Conservation (phyloP, 1,284 basidiomycete genomes). For the Schizophyllum amplum region DNA sequence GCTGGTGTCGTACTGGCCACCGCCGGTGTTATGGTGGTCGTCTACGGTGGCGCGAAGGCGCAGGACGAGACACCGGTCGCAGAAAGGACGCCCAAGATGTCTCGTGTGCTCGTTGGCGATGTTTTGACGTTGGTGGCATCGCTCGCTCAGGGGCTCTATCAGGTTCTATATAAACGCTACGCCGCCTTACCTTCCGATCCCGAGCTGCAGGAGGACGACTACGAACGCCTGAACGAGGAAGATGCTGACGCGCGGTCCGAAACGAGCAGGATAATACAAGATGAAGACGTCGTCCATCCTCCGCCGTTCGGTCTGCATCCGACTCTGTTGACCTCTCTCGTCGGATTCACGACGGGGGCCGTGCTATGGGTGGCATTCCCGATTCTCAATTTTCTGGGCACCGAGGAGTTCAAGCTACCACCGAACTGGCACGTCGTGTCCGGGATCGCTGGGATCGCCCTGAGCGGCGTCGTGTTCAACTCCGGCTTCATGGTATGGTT, state of each 20-base stretch:
- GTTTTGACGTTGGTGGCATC: slow-evolving; percentile 65
- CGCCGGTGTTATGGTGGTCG: slow-evolving; percentile 60
- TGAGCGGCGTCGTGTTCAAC: slow-evolving; percentile 67
- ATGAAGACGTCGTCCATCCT: slow-evolving; percentile 34
- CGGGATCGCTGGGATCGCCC: slow-evolving; percentile 53
- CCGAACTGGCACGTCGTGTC: slow-evolving; percentile 30
- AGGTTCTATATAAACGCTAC: slow-evolving; percentile 77
- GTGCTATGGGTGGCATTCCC: slow-evolving; percentile 70
- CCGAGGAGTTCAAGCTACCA: slow-evolving; percentile 58
- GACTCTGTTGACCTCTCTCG: slow-evolving; percentile 61
- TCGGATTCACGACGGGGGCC: slow-evolving; percentile 58
- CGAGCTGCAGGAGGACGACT: slow-evolving; percentile 36
- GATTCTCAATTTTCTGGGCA: slow-evolving; percentile 49
- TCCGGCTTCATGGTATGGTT: slow-evolving; percentile 63
- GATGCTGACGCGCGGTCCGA: slow-evolving; percentile 15
- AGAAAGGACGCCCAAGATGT: slow-evolving; percentile 16
- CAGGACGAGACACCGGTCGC: slow-evolving; percentile 11
- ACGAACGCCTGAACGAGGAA: slow-evolving; percentile 35
- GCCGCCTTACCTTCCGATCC: slow-evolving; percentile 56
- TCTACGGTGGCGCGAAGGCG: slow-evolving; percentile 57
- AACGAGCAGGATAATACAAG: slow-evolving; percentile 2
- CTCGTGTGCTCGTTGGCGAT: slow-evolving; percentile 59
- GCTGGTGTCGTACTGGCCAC: slow-evolving; percentile 71
- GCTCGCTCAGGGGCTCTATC: slow-evolving; percentile 63
- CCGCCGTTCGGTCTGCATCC: slow-evolving; percentile 75